phyloP scores from a whole-genome alignment of 2,329 filamentous ascomycete genomes.

The Dactylellina leptospora region DNA sequence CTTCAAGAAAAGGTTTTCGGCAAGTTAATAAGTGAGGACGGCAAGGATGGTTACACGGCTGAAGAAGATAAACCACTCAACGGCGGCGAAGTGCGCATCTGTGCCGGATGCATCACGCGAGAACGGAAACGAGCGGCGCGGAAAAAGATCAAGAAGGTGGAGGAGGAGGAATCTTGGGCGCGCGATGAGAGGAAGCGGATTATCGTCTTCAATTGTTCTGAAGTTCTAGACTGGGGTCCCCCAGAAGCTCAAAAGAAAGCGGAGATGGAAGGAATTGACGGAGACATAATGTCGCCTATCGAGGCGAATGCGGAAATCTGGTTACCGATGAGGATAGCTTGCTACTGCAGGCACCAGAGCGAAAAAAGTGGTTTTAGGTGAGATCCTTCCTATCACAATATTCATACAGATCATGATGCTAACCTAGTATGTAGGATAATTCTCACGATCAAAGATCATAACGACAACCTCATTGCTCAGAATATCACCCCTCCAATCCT shows the following conservation, averaged over 20 bases:
- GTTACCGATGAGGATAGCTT: conserved; percentile 88
- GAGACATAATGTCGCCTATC: conserved; percentile 65
- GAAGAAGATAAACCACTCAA: conserved; percentile 74
- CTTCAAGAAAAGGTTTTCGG: conserved; percentile 58
- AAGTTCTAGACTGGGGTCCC: conserved; percentile 83
- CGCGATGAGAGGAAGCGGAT: conserved; percentile 81
- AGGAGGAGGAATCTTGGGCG: conserved; percentile 89
- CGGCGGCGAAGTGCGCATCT: conserved; percentile 93
- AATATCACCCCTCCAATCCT: conserved; percentile 87
- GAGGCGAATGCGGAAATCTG: conserved; percentile 50
- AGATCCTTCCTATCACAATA: conserved; percentile 58
- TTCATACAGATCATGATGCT: conserved; percentile 29
- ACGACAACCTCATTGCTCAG: conserved; percentile 80
- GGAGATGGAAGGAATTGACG: conserved; percentile 61
- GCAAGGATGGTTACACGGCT: conserved; percentile 59
- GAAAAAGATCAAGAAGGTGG: conserved; percentile 91
- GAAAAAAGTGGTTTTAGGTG: conserved; percentile 87
- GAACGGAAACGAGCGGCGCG: conserved; percentile 89
- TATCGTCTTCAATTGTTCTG: conserved; percentile 89
- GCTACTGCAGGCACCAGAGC: conserved; percentile 93
- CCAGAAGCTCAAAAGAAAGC: conserved; percentile 56
- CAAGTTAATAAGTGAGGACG: conserved; percentile 57
- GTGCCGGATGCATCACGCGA: conserved; percentile 85
- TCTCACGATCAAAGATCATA: conserved; percentile 87
- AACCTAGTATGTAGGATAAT: conserved; percentile 71